Conservation (phyloP, 2,329 filamentous ascomycete genomes). For the Verticillium albo-atrum region DNA sequence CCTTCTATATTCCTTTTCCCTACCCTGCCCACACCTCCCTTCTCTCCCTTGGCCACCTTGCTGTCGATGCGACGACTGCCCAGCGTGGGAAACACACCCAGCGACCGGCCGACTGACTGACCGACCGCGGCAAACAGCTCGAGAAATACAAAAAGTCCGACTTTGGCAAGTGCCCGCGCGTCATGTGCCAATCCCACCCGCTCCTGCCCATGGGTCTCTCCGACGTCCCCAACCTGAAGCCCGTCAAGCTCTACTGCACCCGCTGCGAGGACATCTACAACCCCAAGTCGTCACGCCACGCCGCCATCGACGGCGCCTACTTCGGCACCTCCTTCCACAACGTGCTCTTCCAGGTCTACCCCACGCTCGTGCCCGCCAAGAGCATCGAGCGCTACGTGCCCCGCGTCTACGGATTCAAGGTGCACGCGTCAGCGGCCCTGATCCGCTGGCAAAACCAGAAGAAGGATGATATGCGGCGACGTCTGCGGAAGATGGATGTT, state of each 20-base stretch:
- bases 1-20: conserved; percentile 2
- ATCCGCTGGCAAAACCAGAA: conserved; percentile 85
- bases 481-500: conserved; percentile 66
- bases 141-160: conserved; percentile 99
- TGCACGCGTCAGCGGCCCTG: conserved; percentile 83
- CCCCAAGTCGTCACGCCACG: conserved; percentile 94
- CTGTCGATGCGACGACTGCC: no score
- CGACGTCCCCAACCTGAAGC: conserved; percentile 80
- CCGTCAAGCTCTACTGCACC: conserved; percentile 95
- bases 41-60: not conserved
- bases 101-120: no score
- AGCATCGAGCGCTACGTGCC: conserved; percentile 82
- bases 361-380: conserved; percentile 82
- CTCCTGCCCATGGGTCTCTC: conserved; percentile 92
- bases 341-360: conserved; percentile 98
- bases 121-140: conserved; percentile 50
- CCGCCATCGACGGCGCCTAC: conserved; percentile 93
- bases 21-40: conserved; percentile 1
- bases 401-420: conserved; percentile 89
- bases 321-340: conserved; percentile 98
- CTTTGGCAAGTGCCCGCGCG: conserved; percentile 96
- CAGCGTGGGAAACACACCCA: no score
- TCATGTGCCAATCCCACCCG: conserved; percentile 89
- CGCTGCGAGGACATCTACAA: conserved; percentile 99
- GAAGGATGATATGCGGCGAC: conserved; percentile 75